Conservation (phyloP, 2,329 filamentous ascomycete genomes). For the Beauveria asiatica region DNA sequence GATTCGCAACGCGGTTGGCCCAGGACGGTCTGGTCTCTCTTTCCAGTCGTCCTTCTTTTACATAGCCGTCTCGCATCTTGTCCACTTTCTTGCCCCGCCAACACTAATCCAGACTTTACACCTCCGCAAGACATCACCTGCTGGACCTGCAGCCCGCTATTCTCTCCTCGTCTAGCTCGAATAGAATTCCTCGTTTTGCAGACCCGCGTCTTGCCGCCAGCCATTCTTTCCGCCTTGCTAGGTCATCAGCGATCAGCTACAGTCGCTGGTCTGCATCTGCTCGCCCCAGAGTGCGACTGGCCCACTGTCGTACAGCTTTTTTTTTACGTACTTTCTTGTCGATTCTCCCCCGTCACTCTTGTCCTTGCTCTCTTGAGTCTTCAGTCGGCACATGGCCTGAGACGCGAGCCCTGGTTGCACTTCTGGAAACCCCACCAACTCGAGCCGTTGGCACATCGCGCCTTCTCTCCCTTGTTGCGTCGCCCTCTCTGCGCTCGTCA, state of each 20-base stretch:
- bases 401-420: slow-evolving; percentile 11
- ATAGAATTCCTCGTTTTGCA: background rate
- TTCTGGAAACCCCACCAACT: slow-evolving; percentile 2
- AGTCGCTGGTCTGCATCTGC: background rate
- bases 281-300: background rate
- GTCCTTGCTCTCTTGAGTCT: background rate
- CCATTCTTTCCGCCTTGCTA: background rate
- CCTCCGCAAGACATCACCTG: slow-evolving; percentile 4
- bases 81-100: slow-evolving; percentile 9
- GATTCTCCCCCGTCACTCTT: background rate
- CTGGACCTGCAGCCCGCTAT: slow-evolving; percentile 7
- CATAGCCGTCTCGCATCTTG: background rate
- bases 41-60: background rate
- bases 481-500: background rate
- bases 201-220: slow-evolving; percentile 8
- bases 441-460: background rate
- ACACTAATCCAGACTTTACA: slow-evolving; percentile 5
- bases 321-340: slow-evolving; percentile 10
- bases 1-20: background rate
- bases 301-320: slow-evolving; percentile 11
- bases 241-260: background rate
- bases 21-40: background rate
- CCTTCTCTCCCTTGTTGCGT: background rate
- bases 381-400: slow-evolving; percentile 10
- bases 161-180: background rate